Conservation (phyloP, 257 asterid genomes). For the Pogostemon cablin region DNA sequence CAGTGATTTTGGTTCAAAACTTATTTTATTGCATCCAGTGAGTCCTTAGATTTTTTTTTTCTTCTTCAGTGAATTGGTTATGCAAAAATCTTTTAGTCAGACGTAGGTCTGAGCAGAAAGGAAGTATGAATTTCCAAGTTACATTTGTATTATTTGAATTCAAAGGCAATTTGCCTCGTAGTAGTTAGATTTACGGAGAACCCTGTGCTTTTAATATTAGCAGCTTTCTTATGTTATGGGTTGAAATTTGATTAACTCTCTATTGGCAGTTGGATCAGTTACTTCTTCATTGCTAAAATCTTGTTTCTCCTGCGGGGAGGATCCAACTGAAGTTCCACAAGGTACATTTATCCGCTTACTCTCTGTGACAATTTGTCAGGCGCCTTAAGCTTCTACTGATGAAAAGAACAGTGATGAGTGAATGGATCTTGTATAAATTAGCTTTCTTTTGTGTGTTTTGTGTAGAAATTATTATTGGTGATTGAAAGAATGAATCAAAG, state of each 20-base stretch:
- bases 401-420: slow-evolving; percentile 10
- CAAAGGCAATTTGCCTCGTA: neutral
- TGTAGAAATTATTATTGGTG: neutral
- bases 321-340: slow-evolving; percentile 79
- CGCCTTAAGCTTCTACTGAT: slow-evolving; percentile 19
- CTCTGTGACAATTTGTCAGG: slow-evolving; percentile 23
- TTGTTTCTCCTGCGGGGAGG: slow-evolving; percentile 89
- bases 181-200: neutral
- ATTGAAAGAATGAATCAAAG: neutral
- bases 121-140: neutral
- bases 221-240: slow-evolving; percentile 14
- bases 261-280: slow-evolving; percentile 66
- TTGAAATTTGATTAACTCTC: slow-evolving; percentile 27
- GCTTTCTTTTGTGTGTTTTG: neutral
- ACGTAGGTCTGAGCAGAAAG: neutral
- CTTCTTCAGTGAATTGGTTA: slow-evolving; percentile 6
- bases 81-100: neutral
- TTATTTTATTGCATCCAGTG: neutral
- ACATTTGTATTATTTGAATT: too few species aligned
- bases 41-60: neutral
- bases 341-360: slow-evolving; percentile 53
- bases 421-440: neutral
- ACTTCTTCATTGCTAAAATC: slow-evolving; percentile 58
- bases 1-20: neutral
- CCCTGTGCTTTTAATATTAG: neutral